Evolutionary conservation across 306 rosid species (phyloP), one percentile per base, ranked within the genome.

Genomic region (Malus orientalis): DNA sequence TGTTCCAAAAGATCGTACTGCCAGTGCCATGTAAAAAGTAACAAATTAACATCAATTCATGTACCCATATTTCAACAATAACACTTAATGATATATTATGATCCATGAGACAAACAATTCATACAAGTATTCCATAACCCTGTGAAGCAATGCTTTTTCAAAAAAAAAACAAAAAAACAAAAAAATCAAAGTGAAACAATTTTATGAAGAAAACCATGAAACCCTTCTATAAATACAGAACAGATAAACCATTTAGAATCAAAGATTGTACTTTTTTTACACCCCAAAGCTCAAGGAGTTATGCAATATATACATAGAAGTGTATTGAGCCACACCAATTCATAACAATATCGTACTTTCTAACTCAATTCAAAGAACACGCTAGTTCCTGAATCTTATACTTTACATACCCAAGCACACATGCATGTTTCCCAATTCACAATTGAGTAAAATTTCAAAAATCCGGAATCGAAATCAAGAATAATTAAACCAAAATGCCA

Each of bases 1-100:
- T 10, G 98, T 92, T 76, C 98, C 98, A 74, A 92, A 95, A 55
- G 98, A 95, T 19, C 96, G 88, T 53, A 95, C 98, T 94, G 89
- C 84, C 83, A 74, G 67, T 94, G 89, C 84, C 83, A 74, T 67
- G 77, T n/a, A 68, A 83, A 84, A 77, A 27, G 6, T 49, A 42
- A 70, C 65, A 73, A 25, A 71, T 80, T 68, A 84, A 42, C 36
- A 79, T 33, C 57, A 53, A 38, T 10, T 2, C n/a, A 61, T 16
- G 29, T 5, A 15, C 36, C 49, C 18, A 23, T 5, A 40, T n/a
- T 25, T 58, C 40, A 59, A 59, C 53, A 69, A 67, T 38, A 25
- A 36, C 23, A 5, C 55, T 58, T 8, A 11, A 19, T 3, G 5
- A 73, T 4, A 18, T 62, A 62, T 27, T 13, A 14, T 22, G 63